phyloP scores from a whole-genome alignment of 305 asterid species.

The Andrographis paniculata region DNA sequence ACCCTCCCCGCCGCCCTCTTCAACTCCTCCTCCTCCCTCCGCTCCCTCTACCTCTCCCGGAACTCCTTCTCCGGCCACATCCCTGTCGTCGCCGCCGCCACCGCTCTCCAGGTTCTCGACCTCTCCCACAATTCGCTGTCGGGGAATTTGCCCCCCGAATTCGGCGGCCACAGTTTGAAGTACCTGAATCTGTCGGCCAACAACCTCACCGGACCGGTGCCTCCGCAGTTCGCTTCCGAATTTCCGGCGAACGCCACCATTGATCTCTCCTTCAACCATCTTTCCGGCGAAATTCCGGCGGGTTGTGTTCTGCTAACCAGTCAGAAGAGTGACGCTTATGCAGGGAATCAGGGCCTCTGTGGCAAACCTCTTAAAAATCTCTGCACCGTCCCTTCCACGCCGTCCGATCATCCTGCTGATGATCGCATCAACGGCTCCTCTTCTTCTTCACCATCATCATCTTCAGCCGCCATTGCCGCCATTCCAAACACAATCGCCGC shows the following conservation, averaged over 20 bases:
- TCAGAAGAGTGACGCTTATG: slow-evolving; percentile 55
- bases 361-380: slow-evolving; percentile 70
- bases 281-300: slow-evolving; percentile 73
- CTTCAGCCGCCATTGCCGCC: slow-evolving; percentile 93
- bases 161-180: slow-evolving; percentile 49
- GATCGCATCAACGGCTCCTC: slow-evolving; percentile 18
- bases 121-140: slow-evolving; percentile 50
- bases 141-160: slow-evolving; percentile 57
- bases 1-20: slow-evolving; percentile 52
- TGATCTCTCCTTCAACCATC: slow-evolving; percentile 74
- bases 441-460: no score
- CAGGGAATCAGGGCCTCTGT: slow-evolving; percentile 64
- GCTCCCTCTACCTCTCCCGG: slow-evolving; percentile 38
- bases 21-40: slow-evolving; percentile 50
- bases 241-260: slow-evolving; percentile 51
- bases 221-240: slow-evolving; percentile 42
- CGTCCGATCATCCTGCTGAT: slow-evolving; percentile 44
- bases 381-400: slow-evolving; percentile 58
- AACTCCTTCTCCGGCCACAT: slow-evolving; percentile 49
- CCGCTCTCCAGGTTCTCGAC: slow-evolving; percentile 34
- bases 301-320: slow-evolving; percentile 33
- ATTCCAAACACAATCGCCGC: slow-evolving; percentile 56
- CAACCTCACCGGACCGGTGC: slow-evolving; percentile 49
- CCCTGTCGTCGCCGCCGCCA: slow-evolving; percentile 22
- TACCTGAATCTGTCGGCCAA: slow-evolving; percentile 77